Conservation (phyloP, 2,329 filamentous ascomycete genomes). For the Xylaria sp. region DNA sequence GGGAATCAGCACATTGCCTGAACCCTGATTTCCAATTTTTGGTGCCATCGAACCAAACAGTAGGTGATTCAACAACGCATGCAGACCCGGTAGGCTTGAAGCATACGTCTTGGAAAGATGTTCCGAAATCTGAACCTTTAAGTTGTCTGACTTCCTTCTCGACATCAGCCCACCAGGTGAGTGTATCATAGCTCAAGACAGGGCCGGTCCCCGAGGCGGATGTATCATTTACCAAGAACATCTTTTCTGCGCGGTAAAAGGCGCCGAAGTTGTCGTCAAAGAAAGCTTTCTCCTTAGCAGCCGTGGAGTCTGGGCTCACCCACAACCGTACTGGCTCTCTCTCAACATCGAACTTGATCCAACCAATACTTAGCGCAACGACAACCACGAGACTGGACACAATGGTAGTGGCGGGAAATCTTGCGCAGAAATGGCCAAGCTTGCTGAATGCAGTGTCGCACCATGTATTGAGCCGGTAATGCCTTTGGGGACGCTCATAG, state of each 20-base stretch:
- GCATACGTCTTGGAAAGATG: constrained; percentile 85
- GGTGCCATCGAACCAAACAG: constrained; percentile 82
- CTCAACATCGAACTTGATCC: constrained; percentile 90
- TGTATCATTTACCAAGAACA: constrained; percentile 92
- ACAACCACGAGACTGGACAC: constrained; percentile 78
- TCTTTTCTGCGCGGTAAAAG: constrained; percentile 94
- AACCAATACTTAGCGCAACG: constrained; percentile 83
- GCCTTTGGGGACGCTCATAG: constrained; percentile 79
- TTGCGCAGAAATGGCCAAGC: constrained; percentile 82
- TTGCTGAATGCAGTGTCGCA: constrained; percentile 83
- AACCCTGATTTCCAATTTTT: constrained; percentile 79
- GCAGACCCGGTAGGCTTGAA: constrained; percentile 91
- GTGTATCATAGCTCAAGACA: constrained; percentile 87
- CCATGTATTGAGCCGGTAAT: constrained; percentile 85
- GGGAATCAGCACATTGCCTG: constrained; percentile 78
- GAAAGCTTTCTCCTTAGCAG: constrained; percentile 91
- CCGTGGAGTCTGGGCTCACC: constrained; percentile 94
- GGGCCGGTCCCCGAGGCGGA: constrained; percentile 71
- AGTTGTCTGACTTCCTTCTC: constrained; percentile 80
- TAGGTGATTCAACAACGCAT: constrained; percentile 93
- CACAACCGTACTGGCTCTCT: constrained; percentile 90
- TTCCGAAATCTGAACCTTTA: constrained; percentile 74
- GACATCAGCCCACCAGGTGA: constrained; percentile 93
- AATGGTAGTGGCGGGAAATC: constrained; percentile 88
- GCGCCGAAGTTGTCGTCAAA: constrained; percentile 95